phyloP scores from a whole-genome alignment of 169 alveolate species.

The Plasmodium falciparum region DNA sequence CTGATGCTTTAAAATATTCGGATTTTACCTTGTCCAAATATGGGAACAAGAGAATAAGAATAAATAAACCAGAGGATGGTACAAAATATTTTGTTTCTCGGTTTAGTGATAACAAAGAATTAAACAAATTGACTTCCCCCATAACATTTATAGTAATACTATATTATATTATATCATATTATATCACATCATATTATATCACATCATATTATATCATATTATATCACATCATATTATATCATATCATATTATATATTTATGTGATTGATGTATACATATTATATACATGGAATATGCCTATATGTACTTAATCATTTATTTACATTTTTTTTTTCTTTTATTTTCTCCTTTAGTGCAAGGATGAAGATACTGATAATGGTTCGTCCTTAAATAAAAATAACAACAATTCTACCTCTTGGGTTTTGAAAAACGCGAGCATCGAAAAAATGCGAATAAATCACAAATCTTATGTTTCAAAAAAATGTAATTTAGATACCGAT shows the following conservation, averaged over 20 bases:
- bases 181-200: too few species aligned
- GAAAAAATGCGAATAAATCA: conserved; percentile 38
- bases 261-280: background rate
- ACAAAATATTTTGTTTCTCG: conserved; percentile 60
- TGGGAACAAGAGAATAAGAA: conserved; percentile 63
- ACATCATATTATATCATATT: too few species aligned
- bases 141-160: conserved; percentile 65
- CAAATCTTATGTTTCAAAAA: conserved; percentile 63
- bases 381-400: conserved; percentile 12
- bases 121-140: conserved; percentile 37
- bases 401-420: conserved; percentile 41
- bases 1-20: conserved; percentile 39
- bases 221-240: background rate
- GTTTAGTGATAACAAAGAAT: conserved; percentile 53
- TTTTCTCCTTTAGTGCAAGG: conserved; percentile 33
- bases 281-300: background rate
- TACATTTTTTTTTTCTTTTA: background rate
- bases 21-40: conserved; percentile 62
- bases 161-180: background rate
- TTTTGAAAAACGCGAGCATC: conserved; percentile 46
- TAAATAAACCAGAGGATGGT: conserved; percentile 44
- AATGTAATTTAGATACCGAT: conserved; percentile 76
- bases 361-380: conserved; percentile 8
- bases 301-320: background rate
- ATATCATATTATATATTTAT: conserved; percentile 2